Base-by-base conservation (phyloP, 139 green algal genomes). In the Microglena sp. region DNA sequence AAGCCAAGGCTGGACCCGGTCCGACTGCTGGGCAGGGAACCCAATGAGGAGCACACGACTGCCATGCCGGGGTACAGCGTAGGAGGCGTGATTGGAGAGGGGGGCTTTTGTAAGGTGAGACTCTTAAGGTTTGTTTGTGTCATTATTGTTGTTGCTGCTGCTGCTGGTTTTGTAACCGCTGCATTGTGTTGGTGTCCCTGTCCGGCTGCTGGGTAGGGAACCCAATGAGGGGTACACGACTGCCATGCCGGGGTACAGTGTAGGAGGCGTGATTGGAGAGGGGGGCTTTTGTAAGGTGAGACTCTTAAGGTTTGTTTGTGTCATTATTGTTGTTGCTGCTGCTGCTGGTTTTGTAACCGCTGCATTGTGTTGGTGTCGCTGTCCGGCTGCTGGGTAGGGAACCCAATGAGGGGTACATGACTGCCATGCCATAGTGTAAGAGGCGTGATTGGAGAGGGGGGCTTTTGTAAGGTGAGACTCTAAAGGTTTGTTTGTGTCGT, bases 201-300 rank as follows among this genome's bases (percentile, higher is more conserved):
- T n/a, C n/a, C n/a, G n/a, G n/a, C 53, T 60, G 27, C 15, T 60
- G 18, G 53, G 53, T 33, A 33, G n/a, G 31, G 56, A 64, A 31
- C 26, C 43, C 8, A 31, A 64, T 64, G 56, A 64, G 8, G 15
- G 7, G 7, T 31, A 64, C 56, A 45, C 56, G 15, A 6, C 29
- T 11, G 56, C 56, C 18, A 68, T 86, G 62, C 76, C 86, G 32
- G 86, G 86, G 21, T 95, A 95, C 76, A 78, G 74, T 35, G 64
- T 95, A 24, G 86, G 84, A 33, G 76, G 74, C 11, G 78, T 91
- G 44, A 80, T 93, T 21, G 88, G 88, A n/a, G 84, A 92, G 76
- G 88, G 88, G 1, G 88, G 88, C 44, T 95, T 95, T 76, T 93
- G 88, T 66, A 76, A 84, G 67, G 84, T 88, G 43, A 30, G 82